These are phyloP conservation scores for Kwoniella botswanensis DNA, from an alignment of 768 basidiomycete species.

Conservation along the genomic window DNA sequence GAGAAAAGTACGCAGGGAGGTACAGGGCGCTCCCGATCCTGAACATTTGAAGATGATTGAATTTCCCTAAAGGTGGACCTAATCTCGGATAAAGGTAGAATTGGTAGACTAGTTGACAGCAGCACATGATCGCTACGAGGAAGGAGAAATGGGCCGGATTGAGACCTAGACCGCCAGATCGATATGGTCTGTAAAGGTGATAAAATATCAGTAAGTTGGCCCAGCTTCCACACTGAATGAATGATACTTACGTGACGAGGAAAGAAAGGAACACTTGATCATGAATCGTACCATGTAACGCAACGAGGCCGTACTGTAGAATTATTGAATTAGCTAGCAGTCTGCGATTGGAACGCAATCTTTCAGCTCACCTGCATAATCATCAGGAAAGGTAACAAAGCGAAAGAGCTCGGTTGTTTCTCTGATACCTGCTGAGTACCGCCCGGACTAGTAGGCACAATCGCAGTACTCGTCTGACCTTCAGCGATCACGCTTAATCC, in stretches of 20 bases:
- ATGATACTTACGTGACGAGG: slow-evolving; percentile 74
- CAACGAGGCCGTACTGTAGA: slow-evolving; percentile 75
- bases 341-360: not conserved
- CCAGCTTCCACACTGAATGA: not conserved
- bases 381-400: slow-evolving; percentile 78
- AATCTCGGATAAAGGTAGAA: slow-evolving; percentile 60
- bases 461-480: slow-evolving; percentile 12
- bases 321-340: slow-evolving; percentile 23
- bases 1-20: slow-evolving; percentile 85
- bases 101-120: slow-evolving; percentile 87
- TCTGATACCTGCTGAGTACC: slow-evolving; percentile 56
- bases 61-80: slow-evolving; percentile 58
- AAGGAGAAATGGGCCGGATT: slow-evolving; percentile 91
- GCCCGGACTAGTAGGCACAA: slow-evolving; percentile 11
- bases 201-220: not conserved
- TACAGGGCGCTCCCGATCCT: slow-evolving; percentile 69
- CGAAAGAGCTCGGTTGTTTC: slow-evolving; percentile 67
- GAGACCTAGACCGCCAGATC: slow-evolving; percentile 85
- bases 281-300: slow-evolving; percentile 79
- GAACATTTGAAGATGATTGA: slow-evolving; percentile 59
- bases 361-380: slow-evolving; percentile 69
- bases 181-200: slow-evolving; percentile 67
- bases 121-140: slow-evolving; percentile 83
- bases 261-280: slow-evolving; percentile 92
- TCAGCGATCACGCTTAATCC: slow-evolving; percentile 53